Base-by-base conservation (phyloP, 225 moss, liverwort and hornwort species). In the Pleurozium schreberi region DNA sequence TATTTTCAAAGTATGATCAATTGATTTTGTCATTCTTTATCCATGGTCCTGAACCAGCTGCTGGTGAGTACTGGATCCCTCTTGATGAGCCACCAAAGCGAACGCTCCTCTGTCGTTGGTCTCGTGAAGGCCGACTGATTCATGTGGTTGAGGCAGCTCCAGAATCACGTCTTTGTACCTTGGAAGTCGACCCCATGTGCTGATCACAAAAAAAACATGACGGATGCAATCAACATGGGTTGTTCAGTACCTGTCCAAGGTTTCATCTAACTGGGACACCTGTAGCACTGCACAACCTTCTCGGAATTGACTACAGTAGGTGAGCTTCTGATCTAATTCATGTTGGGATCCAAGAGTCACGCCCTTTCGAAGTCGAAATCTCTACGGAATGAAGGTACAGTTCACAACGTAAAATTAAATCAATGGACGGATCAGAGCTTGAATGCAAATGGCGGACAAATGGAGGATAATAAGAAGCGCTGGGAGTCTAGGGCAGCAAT, bases 331-430 rank as follows among this genome's bases (percentile, higher is more conserved):
- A 68, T 67, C 30, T 58, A 14, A 33, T 75, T n/a, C 85, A 68
- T 43, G 78, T 77, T 70, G 33, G 52, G 49, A 84, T 81, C 81
- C 57, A 92, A 90, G 84, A 85, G 92, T 84, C 89, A 87, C 87
- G 70, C 76, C 89, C 59, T 75, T 92, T 87, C 87, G 75, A 84
- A 71, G 55, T 74, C 52, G 61, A 85, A 38, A 81, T 58, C 71
- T 87, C 50, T 69, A 43, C 86, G 58, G 25, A 57, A 75, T 71
- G 28, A 66, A 80, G 59, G 84, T 50, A 67, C 36, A 62, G 30
- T 23, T 61, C 38, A 59, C 78, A 62, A 61, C 57, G 22, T 80
- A 58, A 49, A n/a, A 59, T 50, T 36, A 66, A 65, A 84, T 68
- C 76, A 36, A 84, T 84, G 84, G 84, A 67, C 66, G 75, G 47